Evolutionary conservation across 2,329 filamentous ascomycete species (phyloP), one percentile per base, ranked within the genome.

Genomic region (Aspergillus quadricinctus): DNA sequence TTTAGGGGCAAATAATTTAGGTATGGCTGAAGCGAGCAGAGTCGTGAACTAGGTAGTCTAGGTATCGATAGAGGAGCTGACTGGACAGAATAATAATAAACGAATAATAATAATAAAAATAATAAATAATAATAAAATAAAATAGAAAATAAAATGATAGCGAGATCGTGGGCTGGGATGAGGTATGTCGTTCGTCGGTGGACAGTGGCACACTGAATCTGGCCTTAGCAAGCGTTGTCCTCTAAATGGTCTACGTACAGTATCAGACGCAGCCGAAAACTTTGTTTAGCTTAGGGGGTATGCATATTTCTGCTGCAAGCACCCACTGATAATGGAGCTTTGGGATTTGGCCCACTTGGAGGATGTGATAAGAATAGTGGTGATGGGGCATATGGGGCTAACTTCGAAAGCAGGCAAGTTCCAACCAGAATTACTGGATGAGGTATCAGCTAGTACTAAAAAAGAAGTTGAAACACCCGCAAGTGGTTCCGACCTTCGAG

Each of bases 151-250:
- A 50, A 50, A 31, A 55, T 45, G 59, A 53, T 35, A 52, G 11
- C n/a, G 53, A 59, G 58, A 55, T 54, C 56, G 54, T 58, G 56
- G 54, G 40, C 59, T 48, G 49, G 54, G 35, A 56, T 56, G 37
- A 52, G 54, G 50, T 48, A 52, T 54, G 49, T 55, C 58, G 58
- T 61, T 61, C 57, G 59, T 52, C 10, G 43, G 43, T 27, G 10
- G 11, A 46, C 17, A 25, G 6, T 46, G n/a, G 43, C n/a, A 46
- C 9, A 27, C 31, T 35, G 31, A 35, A 17, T 4, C 31, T 35
- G 5, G 31, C 14, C 31, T 37, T 17, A 23, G 21, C 43, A 46
- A 27, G 21, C 43, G 31, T 5, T 25, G 31, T 14, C 43, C 43
- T 23, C 21, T 46, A 25, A 14, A 23, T 25, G 43, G 40, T 17